Conservation (phyloP, 768 basidiomycete species). For the Clitopilus passeckerianus region DNA sequence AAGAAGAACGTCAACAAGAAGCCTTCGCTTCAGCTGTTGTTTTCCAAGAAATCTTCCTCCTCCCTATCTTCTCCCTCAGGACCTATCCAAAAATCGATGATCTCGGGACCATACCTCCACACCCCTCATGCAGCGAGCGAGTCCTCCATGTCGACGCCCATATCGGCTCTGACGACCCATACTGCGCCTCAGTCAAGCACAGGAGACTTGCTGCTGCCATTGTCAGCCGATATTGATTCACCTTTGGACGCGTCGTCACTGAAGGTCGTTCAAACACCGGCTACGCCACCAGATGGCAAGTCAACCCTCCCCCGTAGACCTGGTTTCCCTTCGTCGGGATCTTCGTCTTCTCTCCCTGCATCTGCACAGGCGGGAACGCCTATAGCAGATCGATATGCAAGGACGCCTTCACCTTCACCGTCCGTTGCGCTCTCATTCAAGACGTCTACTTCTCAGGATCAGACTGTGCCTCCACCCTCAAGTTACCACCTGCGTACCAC, state of each 20-base stretch:
- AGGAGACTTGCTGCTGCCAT: constrained; percentile 24
- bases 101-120: constrained; percentile 25
- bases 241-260: constrained; percentile 55
- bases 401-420: constrained; percentile 8
- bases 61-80: constrained; percentile 24
- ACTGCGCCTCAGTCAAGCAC: constrained; percentile 53
- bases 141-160: constrained; percentile 44
- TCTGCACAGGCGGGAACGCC: constrained; percentile 22
- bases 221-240: constrained; percentile 55
- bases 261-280: constrained; percentile 23
- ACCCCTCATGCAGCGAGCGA: constrained; percentile 36
- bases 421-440: constrained; percentile 13
- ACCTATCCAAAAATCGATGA: constrained; percentile 18
- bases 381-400: constrained; percentile 27
- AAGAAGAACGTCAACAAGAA: constrained; percentile 45
- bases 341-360: constrained; percentile 5
- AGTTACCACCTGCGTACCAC: constrained; percentile 14
- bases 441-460: constrained; percentile 8
- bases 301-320: background rate
- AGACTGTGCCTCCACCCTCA: constrained; percentile 8
- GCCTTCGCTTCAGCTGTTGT: constrained; percentile 64
- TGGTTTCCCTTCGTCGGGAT: background rate
- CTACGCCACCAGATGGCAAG: constrained; percentile 9
- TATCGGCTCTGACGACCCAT: constrained; percentile 35
- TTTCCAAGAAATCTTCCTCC: constrained; percentile 59